Base-by-base conservation (phyloP, 2,329 filamentous ascomycete genomes). In the Dryadomyces quercivorus region DNA sequence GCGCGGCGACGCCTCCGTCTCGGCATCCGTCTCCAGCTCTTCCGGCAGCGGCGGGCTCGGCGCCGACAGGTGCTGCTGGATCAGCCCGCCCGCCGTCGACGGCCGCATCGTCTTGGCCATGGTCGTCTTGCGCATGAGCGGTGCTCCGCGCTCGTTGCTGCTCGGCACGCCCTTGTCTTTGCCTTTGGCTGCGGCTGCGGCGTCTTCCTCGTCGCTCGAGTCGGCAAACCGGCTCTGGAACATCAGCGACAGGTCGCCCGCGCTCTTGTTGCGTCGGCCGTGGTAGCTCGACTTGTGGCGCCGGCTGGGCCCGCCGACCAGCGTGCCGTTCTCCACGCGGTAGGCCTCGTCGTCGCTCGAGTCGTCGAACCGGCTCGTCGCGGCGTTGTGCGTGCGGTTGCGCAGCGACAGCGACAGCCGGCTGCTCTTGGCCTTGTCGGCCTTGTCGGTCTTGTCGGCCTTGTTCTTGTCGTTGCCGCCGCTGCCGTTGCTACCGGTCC, bases 311-410 rank as follows among this genome's bases (percentile, higher is more conserved):
- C 36, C 36, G 36, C 36, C 15, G 4, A 40, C 26, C 26, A 31
- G 26, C 8, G 26, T 40, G 15, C 10, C 15, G 36, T 40, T 40
- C 10, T 12, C 36, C 36, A 40, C 10, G 36, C 15, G 10, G 36
- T 40, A 10, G 36, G 60, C 70, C 10, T 78, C 76, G 42, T 85
- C 82, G 57, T 82, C 81, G 58, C 85, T 80, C n/a, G 85, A 88
- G 61, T 88, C 84, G 1, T 73, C 80, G 61, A 89, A 86, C 1
- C 85, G 81, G 62, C 80, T 83, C 26, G 22, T 5, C 42, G 40
- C 36, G 64, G 68, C 31, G 15, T 34, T 16, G 26, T 18, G 26
- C 26, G 26, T 50, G 46, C 13, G 15, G 21, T 16, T 13, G 42
- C 34, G 21, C 15, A 18, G 22, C 12, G 18, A 22, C 50, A 44